A percentile compares a stretch with the other conserved stretches of the same genome.
Conservation (phyloP, 129 eudicot genomes). For the Escallonia herrerae region DNA sequence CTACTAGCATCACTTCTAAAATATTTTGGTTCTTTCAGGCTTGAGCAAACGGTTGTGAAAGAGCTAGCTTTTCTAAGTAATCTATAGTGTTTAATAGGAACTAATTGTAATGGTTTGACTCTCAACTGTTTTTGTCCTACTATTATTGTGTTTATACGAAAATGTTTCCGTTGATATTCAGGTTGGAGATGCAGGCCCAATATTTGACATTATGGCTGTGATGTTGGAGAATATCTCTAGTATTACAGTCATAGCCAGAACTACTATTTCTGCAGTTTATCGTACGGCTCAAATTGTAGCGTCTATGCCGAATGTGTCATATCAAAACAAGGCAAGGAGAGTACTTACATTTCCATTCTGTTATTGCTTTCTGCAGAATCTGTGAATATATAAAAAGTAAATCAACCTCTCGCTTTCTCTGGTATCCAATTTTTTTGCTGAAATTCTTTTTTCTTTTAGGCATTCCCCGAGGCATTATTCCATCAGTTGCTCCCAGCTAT, state of each 20-base stretch:
- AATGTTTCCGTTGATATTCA: slow-evolving; percentile 8
- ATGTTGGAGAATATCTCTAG: slow-evolving; percentile 49
- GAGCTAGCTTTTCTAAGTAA: too few species aligned
- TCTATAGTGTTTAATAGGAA: neutral
- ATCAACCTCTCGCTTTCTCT: neutral
- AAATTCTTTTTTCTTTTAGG: slow-evolving; percentile 17
- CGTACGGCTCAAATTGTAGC: slow-evolving; percentile 66
- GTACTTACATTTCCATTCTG: neutral
- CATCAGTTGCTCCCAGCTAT: slow-evolving; percentile 54
- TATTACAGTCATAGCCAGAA: slow-evolving; percentile 37
- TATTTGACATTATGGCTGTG: slow-evolving; percentile 55
- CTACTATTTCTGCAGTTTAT: slow-evolving; percentile 42
- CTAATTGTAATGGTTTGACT: too few species aligned
- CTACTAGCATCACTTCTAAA: too few species aligned
- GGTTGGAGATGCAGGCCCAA: slow-evolving; percentile 69
- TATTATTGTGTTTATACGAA: neutral
- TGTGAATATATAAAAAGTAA: too few species aligned
- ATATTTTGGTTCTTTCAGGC: neutral
- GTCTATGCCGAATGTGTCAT: slow-evolving; percentile 37
- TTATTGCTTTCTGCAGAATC: neutral
- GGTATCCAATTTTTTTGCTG: neutral
- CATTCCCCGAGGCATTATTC: slow-evolving; percentile 58
- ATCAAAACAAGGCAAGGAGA: slow-evolving; percentile 38
- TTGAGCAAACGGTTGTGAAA: too few species aligned
- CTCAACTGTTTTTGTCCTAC: neutral